Evolutionary conservation across 176 grass and related monocot species (phyloP), one percentile per base, ranked within the genome.

Genomic region (Aechmea fasciata): DNA sequence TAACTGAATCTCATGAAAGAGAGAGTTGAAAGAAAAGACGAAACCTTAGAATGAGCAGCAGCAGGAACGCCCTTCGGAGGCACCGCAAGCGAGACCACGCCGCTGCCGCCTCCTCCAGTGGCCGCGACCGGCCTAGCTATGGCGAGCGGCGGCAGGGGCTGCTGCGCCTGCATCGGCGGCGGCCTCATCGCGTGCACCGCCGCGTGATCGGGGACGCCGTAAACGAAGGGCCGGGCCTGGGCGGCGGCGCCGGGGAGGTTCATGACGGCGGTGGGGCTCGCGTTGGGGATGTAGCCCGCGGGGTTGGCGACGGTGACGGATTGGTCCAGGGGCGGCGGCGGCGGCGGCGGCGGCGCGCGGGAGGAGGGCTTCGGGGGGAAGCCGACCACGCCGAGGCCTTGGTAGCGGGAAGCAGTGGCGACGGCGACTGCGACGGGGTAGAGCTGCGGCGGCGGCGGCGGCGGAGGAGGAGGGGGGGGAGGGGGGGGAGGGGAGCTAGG

Each of bases 21-120:
- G 33, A 6, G 3, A 41, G 33, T 41, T 41, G 33, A 69, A 67
- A 75, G 5, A 23, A 49, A 61, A 41, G 13, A 11, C 83, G 63
- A 57, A 51, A 87, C 85, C 85, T 87, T 87, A 77, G 73, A 73
- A 19, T 73, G 85, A 15, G 73, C 48, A 47, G 64, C 59, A 49
- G 76, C 79, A 6, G 69, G 81, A 47, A 87, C 69, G 29, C 77
- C 80, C 57, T 69, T 77, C 10, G 73, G 81, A 66, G 77, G 80
- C 7, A 75, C 67, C 12, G 78, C 80, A 2, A 73, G 69, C 33
- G 33, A 41, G 5, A 41, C 3, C 69, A 69, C 65, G 65, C 20
- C 14, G 51, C 71, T 26, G 73, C 69, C 2, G 68, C 20, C 2
- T 80, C 69, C 59, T 59, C 65, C 57, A 76, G 57, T 2, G 81